Evolutionary conservation across 2,329 filamentous ascomycete species (phyloP).

Genomic region (Aspergillus niger): DNA sequence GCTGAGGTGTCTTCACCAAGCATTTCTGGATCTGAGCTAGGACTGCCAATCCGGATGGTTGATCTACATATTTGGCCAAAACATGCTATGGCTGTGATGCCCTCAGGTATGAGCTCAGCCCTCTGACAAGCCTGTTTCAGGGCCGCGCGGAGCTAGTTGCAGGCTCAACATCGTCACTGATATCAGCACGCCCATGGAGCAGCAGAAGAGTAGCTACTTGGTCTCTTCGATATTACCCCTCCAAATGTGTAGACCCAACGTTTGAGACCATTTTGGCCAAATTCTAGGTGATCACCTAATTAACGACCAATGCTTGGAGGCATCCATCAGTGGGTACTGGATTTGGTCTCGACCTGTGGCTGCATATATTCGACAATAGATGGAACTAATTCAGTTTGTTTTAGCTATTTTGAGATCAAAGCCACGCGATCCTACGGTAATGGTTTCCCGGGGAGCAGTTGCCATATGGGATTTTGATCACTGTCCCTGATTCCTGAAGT

Average conservation of each 20-base stretch:
- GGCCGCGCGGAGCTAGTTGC: not conserved
- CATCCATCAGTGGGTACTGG: not conserved
- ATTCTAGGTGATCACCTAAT: not conserved
- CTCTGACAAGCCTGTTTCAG: slow-evolving; percentile 5
- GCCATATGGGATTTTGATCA: not conserved
- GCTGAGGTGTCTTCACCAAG: slow-evolving; percentile 5
- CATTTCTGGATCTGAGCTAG: slow-evolving; percentile 12
- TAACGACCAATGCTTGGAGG: not conserved
- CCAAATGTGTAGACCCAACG: too few relatives aligned
- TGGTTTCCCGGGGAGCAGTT: not conserved
- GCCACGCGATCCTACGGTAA: not conserved
- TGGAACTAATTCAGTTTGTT: not conserved
- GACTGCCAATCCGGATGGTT: slow-evolving; percentile 4
- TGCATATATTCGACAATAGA: not conserved
- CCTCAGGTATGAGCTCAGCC: slow-evolving; percentile 3
- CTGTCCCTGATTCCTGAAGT: not conserved
- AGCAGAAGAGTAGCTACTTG: not conserved
- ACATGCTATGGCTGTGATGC: not conserved
- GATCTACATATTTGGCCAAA: slow-evolving; percentile 12
- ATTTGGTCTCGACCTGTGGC: not conserved
- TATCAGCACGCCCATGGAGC: not conserved
- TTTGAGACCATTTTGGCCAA: too few relatives aligned
- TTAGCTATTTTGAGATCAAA: not conserved
- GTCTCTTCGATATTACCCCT: not conserved
- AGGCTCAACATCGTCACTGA: not conserved